Evolutionary conservation across 257 asterid genomes (phyloP), one percentile per base, ranked within the genome.

Genomic region (Echites panduratus): DNA sequence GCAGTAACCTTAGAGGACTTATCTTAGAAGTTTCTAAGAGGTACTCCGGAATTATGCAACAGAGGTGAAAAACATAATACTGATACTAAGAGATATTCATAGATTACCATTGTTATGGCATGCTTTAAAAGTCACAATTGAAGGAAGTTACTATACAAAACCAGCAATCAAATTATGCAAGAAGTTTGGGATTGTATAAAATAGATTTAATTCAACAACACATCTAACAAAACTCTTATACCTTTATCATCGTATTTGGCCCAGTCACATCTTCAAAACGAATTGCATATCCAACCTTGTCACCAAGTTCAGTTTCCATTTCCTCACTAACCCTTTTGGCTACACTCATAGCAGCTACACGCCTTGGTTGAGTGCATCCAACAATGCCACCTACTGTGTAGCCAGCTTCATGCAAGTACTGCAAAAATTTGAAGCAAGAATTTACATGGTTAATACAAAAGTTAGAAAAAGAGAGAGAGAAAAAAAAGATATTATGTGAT

Each of bases 281-380:
- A 81, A 94, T 94, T 19, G 98, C 96, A 82, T 94, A 94, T 63
- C 99, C 99, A 80, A 94, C 93, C 83, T 82, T 86, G 67, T 86
- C 90, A 69, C 98, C 99, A 72, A 91, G 95, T 47, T 91, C 93
- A 14, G 95, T 87, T 86, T 91, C 97, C 99, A 94, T 94, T 84
- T 94, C 99, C 75, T 94, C 98, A 64, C 99, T 89, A 69, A 94
- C 98, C 84, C 99, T 90, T 84, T 94, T 94, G 19, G 99, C 99
- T 70, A 94, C 98, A 63, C 99, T 94, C 99, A 94, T 94, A 76
- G 99, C 99, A 12, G 98, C 99, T 49, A 94, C 98, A 84, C 98
- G 98, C 82, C 99, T 89, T 47, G 99, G 99, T 78, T 94, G 98
- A 45, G 99, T 94, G 87, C 99, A 94, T 70, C 97, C 99, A 78